Conservation (phyloP, 805 yeast genomes). For the Starmerella floricola region DNA sequence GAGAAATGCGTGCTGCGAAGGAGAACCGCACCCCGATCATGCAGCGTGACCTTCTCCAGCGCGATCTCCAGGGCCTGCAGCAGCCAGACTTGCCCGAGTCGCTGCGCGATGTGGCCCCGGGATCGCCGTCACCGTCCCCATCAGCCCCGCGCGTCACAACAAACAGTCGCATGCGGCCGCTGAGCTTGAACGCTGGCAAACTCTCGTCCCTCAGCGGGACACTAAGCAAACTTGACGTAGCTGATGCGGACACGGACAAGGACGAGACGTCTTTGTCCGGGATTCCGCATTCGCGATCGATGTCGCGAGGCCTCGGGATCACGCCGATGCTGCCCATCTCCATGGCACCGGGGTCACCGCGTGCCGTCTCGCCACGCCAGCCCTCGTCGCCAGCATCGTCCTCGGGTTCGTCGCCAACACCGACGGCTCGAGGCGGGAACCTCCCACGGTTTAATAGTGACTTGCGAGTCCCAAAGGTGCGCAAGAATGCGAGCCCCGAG, state of each 20-base stretch:
- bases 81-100: too few relatives aligned
- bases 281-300: neutral
- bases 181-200: neutral
- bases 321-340: constrained; percentile 8
- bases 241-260: too few relatives aligned
- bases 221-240: too few relatives aligned
- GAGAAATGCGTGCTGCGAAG: constrained; percentile 3
- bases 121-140: neutral
- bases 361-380: neutral
- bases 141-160: neutral
- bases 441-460: neutral
- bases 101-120: neutral
- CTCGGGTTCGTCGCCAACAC: neutral
- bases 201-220: neutral
- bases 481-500: neutral
- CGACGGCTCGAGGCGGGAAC: neutral
- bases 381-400: neutral
- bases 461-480: neutral
- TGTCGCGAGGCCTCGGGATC: constrained; percentile 8
- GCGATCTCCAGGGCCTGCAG: too few relatives aligned
- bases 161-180: constrained; percentile 1
- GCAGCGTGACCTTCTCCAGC: constrained; percentile 1
- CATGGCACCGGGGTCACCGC: neutral
- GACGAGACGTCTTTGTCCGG: too few relatives aligned
- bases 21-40: neutral